Evolutionary conservation across 108 stramenopile genomes (phyloP).

Genomic region (Epithemia pelagica): DNA sequence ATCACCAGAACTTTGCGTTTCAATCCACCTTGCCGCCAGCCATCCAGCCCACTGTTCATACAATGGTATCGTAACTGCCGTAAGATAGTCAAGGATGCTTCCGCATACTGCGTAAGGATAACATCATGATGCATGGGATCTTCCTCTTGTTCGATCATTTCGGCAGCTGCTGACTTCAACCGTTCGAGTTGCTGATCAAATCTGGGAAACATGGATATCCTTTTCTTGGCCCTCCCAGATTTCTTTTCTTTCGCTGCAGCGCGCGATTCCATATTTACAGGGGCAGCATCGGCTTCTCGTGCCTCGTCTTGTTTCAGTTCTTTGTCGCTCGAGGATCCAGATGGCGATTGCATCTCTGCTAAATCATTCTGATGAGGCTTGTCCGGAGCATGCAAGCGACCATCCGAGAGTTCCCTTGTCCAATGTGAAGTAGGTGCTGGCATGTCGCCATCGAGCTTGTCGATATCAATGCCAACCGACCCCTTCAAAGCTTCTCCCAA

Average conservation of each 20-base stretch:
- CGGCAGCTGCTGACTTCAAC: conserved; percentile 67
- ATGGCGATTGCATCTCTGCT: too few relatives aligned
- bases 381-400: neutral
- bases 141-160: conserved; percentile 74
- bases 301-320: neutral
- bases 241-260: conserved; percentile 12
- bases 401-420: neutral
- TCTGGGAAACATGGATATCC: conserved; percentile 81
- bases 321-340: neutral
- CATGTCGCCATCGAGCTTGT: conserved; percentile 11
- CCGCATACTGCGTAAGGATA: conserved; percentile 80
- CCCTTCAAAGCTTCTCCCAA: conserved; percentile 24
- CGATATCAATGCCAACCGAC: conserved; percentile 63
- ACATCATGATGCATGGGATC: conserved; percentile 77
- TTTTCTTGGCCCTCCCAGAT: conserved; percentile 34
- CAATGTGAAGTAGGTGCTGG: neutral
- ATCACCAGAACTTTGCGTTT: conserved; percentile 82
- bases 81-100: conserved; percentile 81
- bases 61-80: conserved; percentile 88
- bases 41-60: conserved; percentile 86
- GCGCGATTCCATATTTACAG: neutral
- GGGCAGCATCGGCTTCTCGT: neutral
- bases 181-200: conserved; percentile 72
- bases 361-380: neutral
- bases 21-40: conserved; percentile 81